Conservation (phyloP, 1,284 basidiomycete genomes). For the Vanrija pseudolonga region DNA sequence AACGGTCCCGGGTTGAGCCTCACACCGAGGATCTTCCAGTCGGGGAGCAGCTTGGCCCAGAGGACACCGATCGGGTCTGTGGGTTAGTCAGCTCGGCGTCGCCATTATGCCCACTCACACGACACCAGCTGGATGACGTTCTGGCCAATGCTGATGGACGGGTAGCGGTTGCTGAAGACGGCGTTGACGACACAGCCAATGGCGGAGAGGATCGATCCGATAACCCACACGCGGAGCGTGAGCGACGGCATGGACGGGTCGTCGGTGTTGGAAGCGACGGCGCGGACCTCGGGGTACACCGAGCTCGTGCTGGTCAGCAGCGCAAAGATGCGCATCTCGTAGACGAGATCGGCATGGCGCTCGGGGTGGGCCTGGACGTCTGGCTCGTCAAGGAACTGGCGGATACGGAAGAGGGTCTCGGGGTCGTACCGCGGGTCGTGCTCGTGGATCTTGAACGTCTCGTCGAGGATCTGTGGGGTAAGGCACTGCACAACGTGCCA, state of each 20-base stretch:
- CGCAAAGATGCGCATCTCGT: slow-evolving; percentile 42
- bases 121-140: slow-evolving; percentile 38
- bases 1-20: slow-evolving; percentile 52
- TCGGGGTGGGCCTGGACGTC: slow-evolving; percentile 5
- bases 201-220: slow-evolving; percentile 54
- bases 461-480: slow-evolving; percentile 6
- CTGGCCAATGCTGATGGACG: slow-evolving; percentile 27
- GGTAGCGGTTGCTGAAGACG: slow-evolving; percentile 48
- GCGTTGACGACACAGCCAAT: slow-evolving; percentile 67
- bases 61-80: slow-evolving; percentile 27
- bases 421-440: slow-evolving; percentile 15
- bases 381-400: slow-evolving; percentile 7
- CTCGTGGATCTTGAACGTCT: slow-evolving; percentile 7
- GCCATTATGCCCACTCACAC: slow-evolving; percentile 5
- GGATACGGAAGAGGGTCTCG: slow-evolving; percentile 9
- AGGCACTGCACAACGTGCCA: no score
- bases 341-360: slow-evolving; percentile 12
- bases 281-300: slow-evolving; percentile 82
- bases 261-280: slow-evolving; percentile 72
- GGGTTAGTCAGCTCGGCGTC: neutral
- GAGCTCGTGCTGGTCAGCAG: slow-evolving; percentile 51
- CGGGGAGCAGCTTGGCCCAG: slow-evolving; percentile 22
- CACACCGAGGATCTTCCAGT: slow-evolving; percentile 17
- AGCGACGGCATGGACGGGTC: slow-evolving; percentile 73
- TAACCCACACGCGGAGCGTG: slow-evolving; percentile 76